Evolutionary conservation across 495 filamentous ascomycete species (phyloP), one percentile per base, ranked within the genome.

Genomic region (Filosporella fistucella): DNA sequence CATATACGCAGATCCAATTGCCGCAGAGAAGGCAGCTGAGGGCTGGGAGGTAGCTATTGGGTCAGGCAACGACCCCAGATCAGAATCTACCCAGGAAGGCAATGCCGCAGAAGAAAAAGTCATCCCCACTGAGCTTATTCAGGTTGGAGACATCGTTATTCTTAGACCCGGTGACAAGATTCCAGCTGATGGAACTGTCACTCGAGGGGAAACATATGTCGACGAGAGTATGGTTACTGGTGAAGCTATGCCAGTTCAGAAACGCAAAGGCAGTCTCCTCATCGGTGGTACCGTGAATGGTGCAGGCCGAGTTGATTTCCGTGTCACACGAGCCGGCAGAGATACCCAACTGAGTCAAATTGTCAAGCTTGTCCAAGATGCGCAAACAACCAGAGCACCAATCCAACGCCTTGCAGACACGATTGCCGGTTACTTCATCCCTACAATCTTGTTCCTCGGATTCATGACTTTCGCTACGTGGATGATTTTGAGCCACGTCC

Each of bases 171-270:
- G 93, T 43, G 94, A 97, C 64, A 97, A 96, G 63, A 89, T 99
- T 39, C 91, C 93, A 2, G 94, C 91, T 0, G 93, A 99, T 63
- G 93, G 93, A 17, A 75, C 78, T 26, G 80, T 99, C 38, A 87
- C 89, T 35, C 75, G 83, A 22, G 93, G 93, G 9, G 88, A 96
- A 66, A 91, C 87, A 20, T 96, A 91, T 60, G 80, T 97, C 32
- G 89, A 99, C 57, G 93, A 99, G 63, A 95, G 89, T 60, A 97
- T 97, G 94, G 90, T 99, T 32, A 99, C 94, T 11, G 93, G 93
- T 44, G 93, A 99, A 68, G 85, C 91, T 2, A 85, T 95, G 69
- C 90, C 91, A 0, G 89, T 97, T 28, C 80, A 87, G 50, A 99
- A 97, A 63, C 77, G 75, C 45, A 85, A 86, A 55, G 89, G 88